phyloP scores from a whole-genome alignment of 2,329 filamentous ascomycete species.

The Alternaria longipes region DNA sequence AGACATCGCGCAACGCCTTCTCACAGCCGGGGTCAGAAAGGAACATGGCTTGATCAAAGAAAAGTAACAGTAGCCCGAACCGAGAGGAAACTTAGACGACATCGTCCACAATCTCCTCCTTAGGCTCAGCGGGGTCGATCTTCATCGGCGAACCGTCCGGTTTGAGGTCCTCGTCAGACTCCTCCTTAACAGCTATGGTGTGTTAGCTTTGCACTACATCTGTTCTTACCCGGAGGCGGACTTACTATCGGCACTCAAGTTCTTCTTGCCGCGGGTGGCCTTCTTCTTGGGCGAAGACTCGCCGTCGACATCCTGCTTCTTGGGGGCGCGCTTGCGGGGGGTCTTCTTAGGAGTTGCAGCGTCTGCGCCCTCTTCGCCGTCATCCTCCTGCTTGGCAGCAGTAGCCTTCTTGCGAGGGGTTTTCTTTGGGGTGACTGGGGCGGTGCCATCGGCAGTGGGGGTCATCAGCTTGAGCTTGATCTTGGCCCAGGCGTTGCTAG shows the following conservation, averaged over 20 bases:
- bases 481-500: slow-evolving; percentile 50
- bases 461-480: slow-evolving; percentile 45
- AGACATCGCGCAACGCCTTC: not conserved
- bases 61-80: not conserved
- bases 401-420: slow-evolving; percentile 28
- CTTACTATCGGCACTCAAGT: slow-evolving; percentile 29
- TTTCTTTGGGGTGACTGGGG: slow-evolving; percentile 35
- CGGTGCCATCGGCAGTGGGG: slow-evolving; percentile 15
- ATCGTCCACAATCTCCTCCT: slow-evolving; percentile 16
- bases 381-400: slow-evolving; percentile 16
- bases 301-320: slow-evolving; percentile 46
- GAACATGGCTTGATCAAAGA: not conserved
- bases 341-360: slow-evolving; percentile 38
- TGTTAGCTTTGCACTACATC: slow-evolving; percentile 11
- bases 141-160: slow-evolving; percentile 3
- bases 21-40: not conserved
- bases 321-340: slow-evolving; percentile 44
- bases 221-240: not conserved
- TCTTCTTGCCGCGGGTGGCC: slow-evolving; percentile 35
- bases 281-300: slow-evolving; percentile 47
- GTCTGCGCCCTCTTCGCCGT: slow-evolving; percentile 23
- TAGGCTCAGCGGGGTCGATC: slow-evolving; percentile 1
- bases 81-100: slow-evolving; percentile 21
- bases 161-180: slow-evolving; percentile 13
- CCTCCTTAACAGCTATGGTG: slow-evolving; percentile 20